These are phyloP conservation scores for Aspergillus ochraceus DNA, from an alignment of 2,329 filamentous ascomycete species.

Conservation along the genomic window DNA sequence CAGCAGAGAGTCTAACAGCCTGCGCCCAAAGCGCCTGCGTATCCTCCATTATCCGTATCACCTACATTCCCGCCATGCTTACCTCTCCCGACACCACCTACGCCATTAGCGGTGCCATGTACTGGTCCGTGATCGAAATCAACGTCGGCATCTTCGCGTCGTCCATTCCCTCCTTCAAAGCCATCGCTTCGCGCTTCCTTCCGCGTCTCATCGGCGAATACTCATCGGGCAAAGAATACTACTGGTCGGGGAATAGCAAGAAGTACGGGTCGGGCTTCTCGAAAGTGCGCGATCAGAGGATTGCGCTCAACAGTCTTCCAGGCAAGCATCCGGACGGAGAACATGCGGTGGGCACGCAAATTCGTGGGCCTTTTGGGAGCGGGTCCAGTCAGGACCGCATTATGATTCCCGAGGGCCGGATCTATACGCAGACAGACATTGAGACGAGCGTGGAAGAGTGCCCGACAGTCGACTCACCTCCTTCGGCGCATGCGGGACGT, in stretches of 20 bases:
- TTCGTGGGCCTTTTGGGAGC: slow-evolving; percentile 16
- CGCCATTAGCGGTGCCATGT: slow-evolving; percentile 44
- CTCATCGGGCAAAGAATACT: slow-evolving; percentile 25
- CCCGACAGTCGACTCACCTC: neutral
- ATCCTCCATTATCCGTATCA: slow-evolving; percentile 50
- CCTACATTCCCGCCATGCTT: slow-evolving; percentile 47
- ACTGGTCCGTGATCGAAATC: slow-evolving; percentile 47
- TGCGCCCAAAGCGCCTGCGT: slow-evolving; percentile 44
- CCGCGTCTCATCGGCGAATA: slow-evolving; percentile 42
- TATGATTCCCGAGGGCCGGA: slow-evolving; percentile 31
- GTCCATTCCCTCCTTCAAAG: slow-evolving; percentile 44
- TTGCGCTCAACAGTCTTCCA: slow-evolving; percentile 16
- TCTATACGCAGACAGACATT: slow-evolving; percentile 32
- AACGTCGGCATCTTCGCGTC: slow-evolving; percentile 46
- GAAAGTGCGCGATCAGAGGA: slow-evolving; percentile 22
- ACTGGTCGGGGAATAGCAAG: slow-evolving; percentile 21
- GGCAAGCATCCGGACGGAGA: slow-evolving; percentile 15
- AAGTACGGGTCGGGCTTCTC: slow-evolving; percentile 30
- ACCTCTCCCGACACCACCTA: slow-evolving; percentile 36
- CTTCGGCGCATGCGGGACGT: neutral
- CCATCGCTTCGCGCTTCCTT: slow-evolving; percentile 42
- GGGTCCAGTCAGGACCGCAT: slow-evolving; percentile 31
- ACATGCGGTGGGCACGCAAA: slow-evolving; percentile 22
- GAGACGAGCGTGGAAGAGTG: slow-evolving; percentile 31
- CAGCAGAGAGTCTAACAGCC: neutral